phyloP scores from a whole-genome alignment of 2,329 filamentous ascomycete species.

The Juglanconis juglandina region DNA sequence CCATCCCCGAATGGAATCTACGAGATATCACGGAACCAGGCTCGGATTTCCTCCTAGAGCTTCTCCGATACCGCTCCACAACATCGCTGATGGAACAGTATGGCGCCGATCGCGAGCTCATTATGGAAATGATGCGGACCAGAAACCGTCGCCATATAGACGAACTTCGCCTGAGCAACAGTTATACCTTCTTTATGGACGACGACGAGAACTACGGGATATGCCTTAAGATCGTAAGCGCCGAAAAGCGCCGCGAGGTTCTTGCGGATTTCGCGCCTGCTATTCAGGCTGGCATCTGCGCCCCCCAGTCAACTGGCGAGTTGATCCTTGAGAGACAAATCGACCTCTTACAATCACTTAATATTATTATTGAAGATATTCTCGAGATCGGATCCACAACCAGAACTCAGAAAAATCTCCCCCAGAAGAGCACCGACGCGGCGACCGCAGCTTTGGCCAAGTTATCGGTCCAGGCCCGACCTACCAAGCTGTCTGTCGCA shows the following conservation, averaged over 20 bases:
- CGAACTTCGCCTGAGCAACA: slow-evolving; percentile 23
- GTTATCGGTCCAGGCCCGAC: slow-evolving; percentile 26
- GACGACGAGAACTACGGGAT: slow-evolving; percentile 38
- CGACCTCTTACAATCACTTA: slow-evolving; percentile 34
- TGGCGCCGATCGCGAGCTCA: neutral
- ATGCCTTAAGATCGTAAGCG: slow-evolving; percentile 26
- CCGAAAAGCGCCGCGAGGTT: slow-evolving; percentile 19
- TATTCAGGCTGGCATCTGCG: slow-evolving; percentile 21
- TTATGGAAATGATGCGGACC: slow-evolving; percentile 23
- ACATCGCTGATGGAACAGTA: slow-evolving; percentile 19
- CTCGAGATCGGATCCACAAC: slow-evolving; percentile 34
- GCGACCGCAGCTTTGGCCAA: slow-evolving; percentile 30
- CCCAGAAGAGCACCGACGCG: slow-evolving; percentile 30
- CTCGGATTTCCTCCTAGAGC: slow-evolving; percentile 27
- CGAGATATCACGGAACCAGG: slow-evolving; percentile 34
- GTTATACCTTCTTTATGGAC: slow-evolving; percentile 38
- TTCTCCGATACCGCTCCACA: slow-evolving; percentile 20
- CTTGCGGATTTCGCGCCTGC: slow-evolving; percentile 23
- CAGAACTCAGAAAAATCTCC: slow-evolving; percentile 22
- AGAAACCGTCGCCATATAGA: slow-evolving; percentile 30
- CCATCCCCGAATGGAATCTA: slow-evolving; percentile 43
- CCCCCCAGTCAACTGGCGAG: slow-evolving; percentile 29
- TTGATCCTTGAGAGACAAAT: slow-evolving; percentile 39
- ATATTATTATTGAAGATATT: slow-evolving; percentile 41
- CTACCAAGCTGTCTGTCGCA: slow-evolving; percentile 28